A percentile compares a stretch with the other conserved stretches of the same genome.
phyloP scores from a whole-genome alignment of 345 rosid genomes.

The Dipteronia sinensis region DNA sequence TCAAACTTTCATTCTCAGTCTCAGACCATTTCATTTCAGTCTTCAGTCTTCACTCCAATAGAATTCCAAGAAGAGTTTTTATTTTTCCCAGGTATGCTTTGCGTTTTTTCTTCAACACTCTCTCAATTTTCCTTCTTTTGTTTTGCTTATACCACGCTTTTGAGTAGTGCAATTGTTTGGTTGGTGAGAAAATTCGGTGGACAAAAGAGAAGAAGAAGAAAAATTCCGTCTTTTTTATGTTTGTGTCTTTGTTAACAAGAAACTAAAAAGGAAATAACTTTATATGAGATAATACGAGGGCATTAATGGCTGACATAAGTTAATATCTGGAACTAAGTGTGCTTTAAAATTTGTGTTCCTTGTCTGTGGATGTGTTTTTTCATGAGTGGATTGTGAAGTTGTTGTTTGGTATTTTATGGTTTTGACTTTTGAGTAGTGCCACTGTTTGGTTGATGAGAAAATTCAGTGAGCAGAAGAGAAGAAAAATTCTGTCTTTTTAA shows the following conservation, averaged over 20 bases:
- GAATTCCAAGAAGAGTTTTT: not conserved
- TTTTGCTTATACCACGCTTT: not conserved
- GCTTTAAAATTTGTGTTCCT: not conserved
- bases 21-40: not conserved
- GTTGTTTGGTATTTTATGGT: not conserved
- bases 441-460: not conserved
- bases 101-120: slow-evolving; percentile 1
- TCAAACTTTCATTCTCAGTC: slow-evolving; percentile 18
- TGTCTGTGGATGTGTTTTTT: not conserved
- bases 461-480: not conserved
- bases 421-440: not conserved
- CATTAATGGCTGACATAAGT: not conserved
- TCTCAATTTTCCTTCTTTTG: not conserved
- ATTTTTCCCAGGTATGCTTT: slow-evolving; percentile 2
- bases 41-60: slow-evolving; percentile 9
- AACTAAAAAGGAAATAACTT: not conserved
- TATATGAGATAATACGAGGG: not conserved
- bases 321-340: not conserved
- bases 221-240: not conserved
- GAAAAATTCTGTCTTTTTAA: not conserved
- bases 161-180: not conserved
- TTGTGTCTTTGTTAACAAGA: not conserved
- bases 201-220: not conserved
- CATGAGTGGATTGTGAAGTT: not conserved
- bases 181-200: not conserved